Evolutionary conservation across 352 stramenopile genomes (phyloP).

Genomic region (Salisapilia sapeloensis): DNA sequence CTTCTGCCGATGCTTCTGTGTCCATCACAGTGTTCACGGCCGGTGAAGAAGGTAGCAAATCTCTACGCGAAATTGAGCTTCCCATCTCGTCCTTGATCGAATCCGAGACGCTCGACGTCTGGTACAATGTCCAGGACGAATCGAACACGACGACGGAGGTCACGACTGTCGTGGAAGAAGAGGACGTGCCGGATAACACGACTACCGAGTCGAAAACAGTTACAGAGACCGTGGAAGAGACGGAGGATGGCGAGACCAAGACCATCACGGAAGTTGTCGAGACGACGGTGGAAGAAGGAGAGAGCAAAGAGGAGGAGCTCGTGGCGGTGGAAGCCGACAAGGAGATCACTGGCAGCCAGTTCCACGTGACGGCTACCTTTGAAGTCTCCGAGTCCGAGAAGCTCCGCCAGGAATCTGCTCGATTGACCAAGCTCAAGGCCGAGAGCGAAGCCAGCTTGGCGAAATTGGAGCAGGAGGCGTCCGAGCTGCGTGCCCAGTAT

Average conservation of each 20-base stretch:
- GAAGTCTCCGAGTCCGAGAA: constrained; percentile 59
- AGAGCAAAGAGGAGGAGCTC: constrained; percentile 4
- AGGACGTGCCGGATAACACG: constrained; percentile 6
- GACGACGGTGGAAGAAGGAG: constrained; percentile 2
- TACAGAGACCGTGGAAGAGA: constrained; percentile 4
- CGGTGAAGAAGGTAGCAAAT: constrained; percentile 22
- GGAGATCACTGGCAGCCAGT: constrained; percentile 11
- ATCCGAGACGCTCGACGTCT: constrained; percentile 34
- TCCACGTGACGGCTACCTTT: constrained; percentile 59
- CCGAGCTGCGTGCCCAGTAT: constrained; percentile 62
- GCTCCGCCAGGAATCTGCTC: constrained; percentile 49
- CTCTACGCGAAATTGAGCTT: constrained; percentile 68
- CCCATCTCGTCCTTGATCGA: constrained; percentile 59
- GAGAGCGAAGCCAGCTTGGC: constrained; percentile 45
- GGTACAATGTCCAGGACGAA: constrained; percentile 45
- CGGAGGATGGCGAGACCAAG: constrained; percentile 4
- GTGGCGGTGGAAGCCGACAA: constrained; percentile 6
- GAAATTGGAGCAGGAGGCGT: constrained; percentile 52
- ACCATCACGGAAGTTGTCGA: constrained; percentile 2
- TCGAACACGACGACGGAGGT: constrained; percentile 17
- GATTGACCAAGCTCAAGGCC: constrained; percentile 66
- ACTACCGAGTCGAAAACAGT: constrained; percentile 7
- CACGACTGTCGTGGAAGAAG: constrained; percentile 5
- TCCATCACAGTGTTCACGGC: constrained; percentile 31
- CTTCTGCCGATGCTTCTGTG: constrained; percentile 65